Evolutionary conservation across 495 filamentous ascomycete genomes (phyloP).

Genomic region (Paragyromitra xinjiangensis): DNA sequence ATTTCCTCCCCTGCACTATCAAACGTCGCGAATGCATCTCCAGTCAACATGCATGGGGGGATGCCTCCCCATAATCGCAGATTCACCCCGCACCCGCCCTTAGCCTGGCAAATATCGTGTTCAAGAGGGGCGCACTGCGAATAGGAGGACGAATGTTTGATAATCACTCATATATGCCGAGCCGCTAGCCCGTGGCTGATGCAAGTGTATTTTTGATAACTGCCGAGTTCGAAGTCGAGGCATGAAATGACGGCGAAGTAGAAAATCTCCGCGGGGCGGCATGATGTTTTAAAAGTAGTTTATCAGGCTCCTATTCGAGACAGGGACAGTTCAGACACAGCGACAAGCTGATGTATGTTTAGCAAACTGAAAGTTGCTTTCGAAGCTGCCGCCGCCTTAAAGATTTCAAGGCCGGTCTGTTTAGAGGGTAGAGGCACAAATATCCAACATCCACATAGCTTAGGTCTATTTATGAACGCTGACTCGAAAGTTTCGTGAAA

Average conservation of each 20-base stretch:
- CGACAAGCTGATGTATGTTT: not conserved
- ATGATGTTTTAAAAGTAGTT: not conserved
- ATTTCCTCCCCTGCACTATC: not conserved
- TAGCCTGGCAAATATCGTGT: not conserved
- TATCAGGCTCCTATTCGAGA: not conserved
- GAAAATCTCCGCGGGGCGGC: not conserved
- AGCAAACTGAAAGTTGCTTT: not conserved
- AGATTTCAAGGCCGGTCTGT: not conserved
- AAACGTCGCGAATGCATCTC: not conserved
- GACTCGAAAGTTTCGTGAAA: not conserved
- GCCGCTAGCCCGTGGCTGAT: not conserved
- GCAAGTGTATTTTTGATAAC: not conserved
- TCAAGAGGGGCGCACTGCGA: not conserved
- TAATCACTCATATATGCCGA: not conserved
- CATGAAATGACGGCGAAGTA: not conserved
- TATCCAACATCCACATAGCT: not conserved
- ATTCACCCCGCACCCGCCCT: not conserved
- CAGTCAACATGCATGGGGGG: not conserved
- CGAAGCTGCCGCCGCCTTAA: not conserved
- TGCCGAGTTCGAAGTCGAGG: not conserved
- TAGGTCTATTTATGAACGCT: not conserved
- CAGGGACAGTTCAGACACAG: not conserved
- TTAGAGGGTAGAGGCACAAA: not conserved
- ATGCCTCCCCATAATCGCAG: not conserved
- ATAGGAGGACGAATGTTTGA: not conserved